These are phyloP conservation scores for Botryotinia calthae DNA, from an alignment of 2,329 filamentous ascomycete genomes.

Conservation along the genomic window DNA sequence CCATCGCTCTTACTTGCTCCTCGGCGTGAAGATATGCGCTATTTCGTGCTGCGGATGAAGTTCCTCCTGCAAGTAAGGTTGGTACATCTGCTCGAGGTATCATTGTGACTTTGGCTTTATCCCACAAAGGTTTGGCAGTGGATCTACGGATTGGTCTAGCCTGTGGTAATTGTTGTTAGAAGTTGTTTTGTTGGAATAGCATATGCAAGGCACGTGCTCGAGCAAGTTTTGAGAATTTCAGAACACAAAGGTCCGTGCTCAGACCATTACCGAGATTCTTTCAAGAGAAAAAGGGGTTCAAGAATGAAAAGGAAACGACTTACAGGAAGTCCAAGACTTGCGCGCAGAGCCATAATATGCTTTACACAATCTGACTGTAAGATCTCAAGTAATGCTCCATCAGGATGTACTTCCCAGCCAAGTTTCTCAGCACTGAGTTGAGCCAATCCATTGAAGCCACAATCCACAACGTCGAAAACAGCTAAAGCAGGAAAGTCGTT, in stretches of 20 bases:
- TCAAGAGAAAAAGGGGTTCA: not conserved
- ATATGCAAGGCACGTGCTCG: not conserved
- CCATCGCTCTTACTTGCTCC: not conserved
- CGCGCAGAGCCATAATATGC: conserved; percentile 24
- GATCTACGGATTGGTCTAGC: conserved; percentile 21
- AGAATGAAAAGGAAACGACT: not conserved
- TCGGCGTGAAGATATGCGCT: not conserved
- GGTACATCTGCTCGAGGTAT: conserved; percentile 26
- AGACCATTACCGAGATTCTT: not conserved
- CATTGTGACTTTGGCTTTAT: conserved; percentile 25
- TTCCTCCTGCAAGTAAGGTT: conserved; percentile 14
- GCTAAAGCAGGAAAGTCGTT: conserved; percentile 36
- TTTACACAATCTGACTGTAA: conserved; percentile 31
- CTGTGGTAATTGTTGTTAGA: not conserved
- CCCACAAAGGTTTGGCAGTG: conserved; percentile 16
- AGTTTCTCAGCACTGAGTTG: conserved; percentile 21
- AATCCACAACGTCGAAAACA: conserved; percentile 35
- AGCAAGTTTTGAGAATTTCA: not conserved
- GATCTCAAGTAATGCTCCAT: conserved; percentile 24
- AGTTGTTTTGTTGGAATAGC: not conserved
- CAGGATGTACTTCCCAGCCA: conserved; percentile 31
- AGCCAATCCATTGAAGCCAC: conserved; percentile 25
- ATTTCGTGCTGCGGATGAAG: not conserved
- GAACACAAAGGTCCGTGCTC: conserved; percentile 5
- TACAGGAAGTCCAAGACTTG: conserved; percentile 12